Base-by-base conservation (phyloP, 805 yeast genomes). In the Vanderwaltozyma yarrowii region DNA sequence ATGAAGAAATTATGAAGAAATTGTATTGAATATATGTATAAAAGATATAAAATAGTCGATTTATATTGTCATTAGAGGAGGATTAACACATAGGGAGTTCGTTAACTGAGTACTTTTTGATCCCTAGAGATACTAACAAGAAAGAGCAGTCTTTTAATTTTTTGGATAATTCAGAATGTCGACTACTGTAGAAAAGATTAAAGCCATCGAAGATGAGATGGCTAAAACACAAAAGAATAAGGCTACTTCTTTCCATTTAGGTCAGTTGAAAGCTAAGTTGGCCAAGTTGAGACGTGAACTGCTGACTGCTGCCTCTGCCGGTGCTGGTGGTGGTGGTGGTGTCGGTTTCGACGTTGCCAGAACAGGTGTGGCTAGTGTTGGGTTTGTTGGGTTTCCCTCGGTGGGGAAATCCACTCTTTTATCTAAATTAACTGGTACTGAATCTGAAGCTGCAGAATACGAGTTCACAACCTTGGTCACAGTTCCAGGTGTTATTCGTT, bases 261-360 rank as follows among this genome's bases (percentile, higher is more conserved):
- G 99, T 56, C 95, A 87, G 67, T 70, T 92, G 47, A 92, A 94
- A 64, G 98, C 98, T 39, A 92, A 92, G 57, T 67, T 92, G 40
- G 98, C 99, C 38, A 88, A 89, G 58, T 71, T 92, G 51, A 84
- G 94, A 68, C 77, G 96, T 58, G 99, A 92, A 58, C 70, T 92
- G 38, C 69, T 92, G 45, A 75, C 83, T 2, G 81, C 80, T 36
- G 66, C 79, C 1, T 60, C 76, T 12, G 75, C 84, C 15, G 70
- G 82, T 30, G 73, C 87, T 29, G 96, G 96, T 26, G 95, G 96
- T 42, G 94, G 92, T 41, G 84, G 75, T 16, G 96, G 97, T 46
- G 76, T 74, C 17, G 98, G 98, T 7, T 92, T 92, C 63, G 99
- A 92, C 66, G 97, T 92, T 32, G 95, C 95, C n/a, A 77, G 96